phyloP scores from a whole-genome alignment of 2,329 filamentous ascomycete species.

The Tolypocladium paradoxum region DNA sequence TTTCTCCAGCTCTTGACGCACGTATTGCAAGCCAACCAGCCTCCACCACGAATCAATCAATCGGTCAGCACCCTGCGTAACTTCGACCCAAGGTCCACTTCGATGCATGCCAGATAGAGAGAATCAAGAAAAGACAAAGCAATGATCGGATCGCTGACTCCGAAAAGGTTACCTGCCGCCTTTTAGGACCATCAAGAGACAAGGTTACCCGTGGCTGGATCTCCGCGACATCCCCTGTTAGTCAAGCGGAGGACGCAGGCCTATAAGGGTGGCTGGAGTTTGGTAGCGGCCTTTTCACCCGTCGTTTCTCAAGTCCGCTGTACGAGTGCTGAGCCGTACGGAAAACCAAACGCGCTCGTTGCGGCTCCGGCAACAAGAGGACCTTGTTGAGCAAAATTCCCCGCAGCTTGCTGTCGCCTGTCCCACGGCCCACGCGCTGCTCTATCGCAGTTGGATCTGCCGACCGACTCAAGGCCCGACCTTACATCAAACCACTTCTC shows the following conservation, averaged over 20 bases:
- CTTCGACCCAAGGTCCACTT: neutral
- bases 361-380: neutral
- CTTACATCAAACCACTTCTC: neutral
- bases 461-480: neutral
- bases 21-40: neutral
- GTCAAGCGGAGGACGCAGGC: neutral
- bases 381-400: neutral
- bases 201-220: too few relatives aligned
- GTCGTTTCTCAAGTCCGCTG: neutral
- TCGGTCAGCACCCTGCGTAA: neutral
- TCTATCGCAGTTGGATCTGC: neutral
- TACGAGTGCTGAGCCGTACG: neutral
- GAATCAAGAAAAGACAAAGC: neutral
- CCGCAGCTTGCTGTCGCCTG: neutral
- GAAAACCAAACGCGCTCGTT: neutral
- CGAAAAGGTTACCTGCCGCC: neutral
- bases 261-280: neutral
- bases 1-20: neutral
- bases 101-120: neutral
- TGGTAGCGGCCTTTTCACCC: neutral
- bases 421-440: neutral
- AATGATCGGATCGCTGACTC: neutral
- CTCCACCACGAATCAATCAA: neutral
- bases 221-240: neutral
- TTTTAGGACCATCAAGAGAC: neutral